Evolutionary conservation across 495 filamentous ascomycete genomes (phyloP), one percentile per base, ranked within the genome.

Genomic region (Choiromyces venosus): DNA sequence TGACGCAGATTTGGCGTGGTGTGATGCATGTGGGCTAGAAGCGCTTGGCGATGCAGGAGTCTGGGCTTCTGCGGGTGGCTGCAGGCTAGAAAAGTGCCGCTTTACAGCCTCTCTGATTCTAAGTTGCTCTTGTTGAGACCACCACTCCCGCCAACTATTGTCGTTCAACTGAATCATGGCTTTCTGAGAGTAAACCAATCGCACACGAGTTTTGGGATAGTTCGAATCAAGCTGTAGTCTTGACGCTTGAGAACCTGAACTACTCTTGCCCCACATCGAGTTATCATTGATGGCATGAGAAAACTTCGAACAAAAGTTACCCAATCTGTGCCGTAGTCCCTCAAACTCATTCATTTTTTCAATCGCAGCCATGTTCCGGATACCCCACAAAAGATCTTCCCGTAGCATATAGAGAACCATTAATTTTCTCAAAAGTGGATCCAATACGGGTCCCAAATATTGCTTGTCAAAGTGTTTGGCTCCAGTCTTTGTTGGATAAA

Each of bases 71-170:
- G 69, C 75, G 33, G 75, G 69, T 46, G 74, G 75, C 19, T 77
- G 74, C 35, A 77, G 83, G 42, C 86, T 87, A 68, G 86, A 83
- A 79, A 87, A 89, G 74, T 90, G 89, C 44, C 85, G 81, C 19
- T 84, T 85, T 42, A 92, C 86, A 0, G 87, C 83, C 38, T 87
- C 86, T 71, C 89, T 86, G 73, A 92, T 87, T 36, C 90, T 86
- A n/a, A 85, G 81, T 72, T 87, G 87, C 77, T 92, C 90, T 76
- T 92, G 90, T 73, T 90, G 87, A 40, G 88, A 87, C 84, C 87
- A 92, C 90, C 90, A 92, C 66, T 91, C 87, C 25, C 83, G 83
- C 90, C 90, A 92, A 9, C 86, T 84, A 10, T 84, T 82, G 36
- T 89, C 86, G 67, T 88, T 86, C 7, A 91, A 82, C 10, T 81